phyloP scores from a whole-genome alignment of 345 rosid species.

The Cardamine occulta region DNA sequence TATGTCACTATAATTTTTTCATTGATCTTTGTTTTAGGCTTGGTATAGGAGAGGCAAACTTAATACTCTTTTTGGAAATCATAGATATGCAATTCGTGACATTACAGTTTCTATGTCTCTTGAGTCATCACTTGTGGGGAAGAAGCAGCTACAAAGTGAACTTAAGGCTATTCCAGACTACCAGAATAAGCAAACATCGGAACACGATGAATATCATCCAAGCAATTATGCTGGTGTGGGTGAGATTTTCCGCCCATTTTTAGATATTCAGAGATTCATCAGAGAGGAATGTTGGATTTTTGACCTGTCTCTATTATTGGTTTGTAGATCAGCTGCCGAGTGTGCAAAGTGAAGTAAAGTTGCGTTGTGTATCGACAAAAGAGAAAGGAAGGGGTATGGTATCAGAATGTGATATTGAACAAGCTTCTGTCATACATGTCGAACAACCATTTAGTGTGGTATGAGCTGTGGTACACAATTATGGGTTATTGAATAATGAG shows the following conservation, averaged over 20 bases:
- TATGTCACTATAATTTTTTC: background rate
- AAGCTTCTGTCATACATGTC: conserved; percentile 66
- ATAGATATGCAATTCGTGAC: conserved; percentile 59
- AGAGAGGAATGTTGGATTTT: background rate
- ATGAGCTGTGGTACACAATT: conserved; percentile 27
- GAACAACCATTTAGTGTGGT: conserved; percentile 84
- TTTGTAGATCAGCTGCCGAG: conserved; percentile 46
- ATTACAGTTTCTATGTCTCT: conserved; percentile 55
- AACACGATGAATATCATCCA: conserved; percentile 14
- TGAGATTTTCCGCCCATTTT: conserved; percentile 35
- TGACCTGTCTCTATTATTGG: background rate
- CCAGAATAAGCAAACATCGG: conserved; percentile 33
- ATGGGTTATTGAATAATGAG: background rate
- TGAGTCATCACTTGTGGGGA: conserved; percentile 66
- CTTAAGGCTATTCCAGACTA: conserved; percentile 45
- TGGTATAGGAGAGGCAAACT: conserved; percentile 90
- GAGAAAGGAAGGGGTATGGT: conserved; percentile 83
- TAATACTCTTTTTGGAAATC: conserved; percentile 64
- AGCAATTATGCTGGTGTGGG: conserved; percentile 36
- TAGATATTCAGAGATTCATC: background rate
- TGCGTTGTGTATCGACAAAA: conserved; percentile 53
- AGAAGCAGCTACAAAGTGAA: conserved; percentile 75
- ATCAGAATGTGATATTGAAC: conserved; percentile 64
- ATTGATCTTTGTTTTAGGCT: conserved; percentile 47
- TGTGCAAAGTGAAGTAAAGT: conserved; percentile 49